Evolutionary conservation across 129 eudicot species (phyloP).

Genomic region (Apium graveolens): DNA sequence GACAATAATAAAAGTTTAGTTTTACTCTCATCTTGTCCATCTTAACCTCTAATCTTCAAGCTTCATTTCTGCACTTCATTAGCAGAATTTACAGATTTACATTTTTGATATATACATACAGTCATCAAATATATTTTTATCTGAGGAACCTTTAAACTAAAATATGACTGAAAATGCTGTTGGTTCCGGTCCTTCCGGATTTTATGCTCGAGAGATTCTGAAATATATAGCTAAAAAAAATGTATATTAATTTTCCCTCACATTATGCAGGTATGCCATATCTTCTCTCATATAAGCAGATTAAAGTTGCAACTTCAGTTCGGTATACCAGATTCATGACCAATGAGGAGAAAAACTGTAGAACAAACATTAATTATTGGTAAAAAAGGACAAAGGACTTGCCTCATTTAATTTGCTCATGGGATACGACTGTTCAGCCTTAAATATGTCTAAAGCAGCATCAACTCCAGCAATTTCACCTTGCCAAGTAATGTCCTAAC

Average conservation of each 20-base stretch:
- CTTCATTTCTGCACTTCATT: too few relatives aligned
- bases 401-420: slow-evolving; percentile 59
- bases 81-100: too few relatives aligned
- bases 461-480: slow-evolving; percentile 87
- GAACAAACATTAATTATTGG: background rate
- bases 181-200: background rate
- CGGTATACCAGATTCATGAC: background rate
- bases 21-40: too few relatives aligned
- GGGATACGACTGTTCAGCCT: slow-evolving; percentile 72
- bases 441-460: slow-evolving; percentile 58
- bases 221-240: background rate
- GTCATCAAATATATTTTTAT: too few relatives aligned
- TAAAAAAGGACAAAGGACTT: slow-evolving; percentile 7
- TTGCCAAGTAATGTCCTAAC: slow-evolving; percentile 81
- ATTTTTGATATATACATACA: too few relatives aligned
- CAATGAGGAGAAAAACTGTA: background rate
- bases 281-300: background rate
- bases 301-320: background rate
- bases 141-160: background rate
- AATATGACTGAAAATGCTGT: background rate
- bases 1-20: too few relatives aligned
- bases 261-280: background rate
- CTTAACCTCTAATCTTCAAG: too few relatives aligned
- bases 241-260: background rate
- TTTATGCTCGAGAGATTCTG: background rate